Evolutionary conservation across 148 eudicot genomes (phyloP), one percentile per base, ranked within the genome.

Genomic region (Silene conica): DNA sequence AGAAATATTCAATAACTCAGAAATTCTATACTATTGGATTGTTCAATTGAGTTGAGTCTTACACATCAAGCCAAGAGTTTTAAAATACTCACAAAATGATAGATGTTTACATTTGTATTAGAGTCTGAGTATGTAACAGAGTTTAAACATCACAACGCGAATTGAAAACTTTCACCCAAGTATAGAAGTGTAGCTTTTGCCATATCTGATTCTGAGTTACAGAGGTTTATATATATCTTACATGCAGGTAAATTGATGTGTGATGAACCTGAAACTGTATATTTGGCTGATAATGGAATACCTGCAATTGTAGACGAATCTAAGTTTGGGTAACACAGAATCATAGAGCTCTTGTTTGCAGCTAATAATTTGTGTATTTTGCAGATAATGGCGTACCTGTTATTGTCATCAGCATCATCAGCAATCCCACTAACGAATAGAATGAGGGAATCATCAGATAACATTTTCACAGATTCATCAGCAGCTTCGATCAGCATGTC

Each of bases 401-500:
- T 89, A 78, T 19, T 92, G 50, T 92, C 98, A 79, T 88, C 98
- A 63, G 93, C 90, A 21, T 90, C 98, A 3, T 59, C 98, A 1
- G 93, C 96, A 0, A 83, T 89, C 48, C 96, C 98, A 19, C 5
- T 83, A 68, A 92, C 98, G 45, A 89, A 89, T 85, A 83, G 84
- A 63, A 87, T 92, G 92, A 80, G 93, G 28, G 79, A 86, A 57
- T 87, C 87, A 41, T 78, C 76, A 0, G 98, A 92, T 72, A 86
- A 90, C 80, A 77, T 83, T 65, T 90, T 90, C 73, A 90, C 98
- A 18, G 98, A 92, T 72, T 81, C 98, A n/a, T 78, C 88, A 10
- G 90, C 93, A 11, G 76, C 92, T 3, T 82, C 96, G 56, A 89
- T 92, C 34, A 87, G 87, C 84, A 92, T 92, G 98, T 87, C 87